phyloP scores from a whole-genome alignment of 2,329 filamentous ascomycete genomes.

The Pezicula radicicola region DNA sequence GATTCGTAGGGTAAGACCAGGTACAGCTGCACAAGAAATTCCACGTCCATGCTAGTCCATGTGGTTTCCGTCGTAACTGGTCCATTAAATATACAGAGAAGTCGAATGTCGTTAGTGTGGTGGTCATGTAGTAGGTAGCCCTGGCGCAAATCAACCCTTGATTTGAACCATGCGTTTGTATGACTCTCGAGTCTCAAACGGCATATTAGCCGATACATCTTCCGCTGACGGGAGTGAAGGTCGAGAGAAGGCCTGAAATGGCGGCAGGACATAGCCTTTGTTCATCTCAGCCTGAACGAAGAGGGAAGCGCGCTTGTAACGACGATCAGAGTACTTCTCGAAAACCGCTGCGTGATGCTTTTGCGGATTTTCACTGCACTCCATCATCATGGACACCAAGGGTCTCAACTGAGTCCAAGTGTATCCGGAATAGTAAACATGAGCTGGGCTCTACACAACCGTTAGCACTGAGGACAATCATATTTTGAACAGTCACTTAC shows the following conservation, averaged over 20 bases:
- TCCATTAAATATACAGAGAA: slow-evolving; percentile 30
- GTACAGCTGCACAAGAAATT: slow-evolving; percentile 17
- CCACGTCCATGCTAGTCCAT: slow-evolving; percentile 18
- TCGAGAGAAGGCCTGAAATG: slow-evolving; percentile 13
- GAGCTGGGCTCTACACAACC: slow-evolving; percentile 62
- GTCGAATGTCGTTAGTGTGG: slow-evolving; percentile 12
- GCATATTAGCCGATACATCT: slow-evolving; percentile 16
- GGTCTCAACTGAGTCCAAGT: slow-evolving; percentile 80
- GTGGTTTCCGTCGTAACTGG: slow-evolving; percentile 16
- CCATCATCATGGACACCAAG: slow-evolving; percentile 73
- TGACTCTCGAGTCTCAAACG: slow-evolving; percentile 20
- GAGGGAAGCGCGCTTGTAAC: slow-evolving; percentile 79
- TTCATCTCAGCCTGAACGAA: slow-evolving; percentile 75
- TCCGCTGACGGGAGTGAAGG: slow-evolving; percentile 22
- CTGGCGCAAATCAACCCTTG: slow-evolving; percentile 15
- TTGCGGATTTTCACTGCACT: slow-evolving; percentile 79
- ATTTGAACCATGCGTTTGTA: slow-evolving; percentile 25
- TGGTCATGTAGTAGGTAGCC: slow-evolving; percentile 3
- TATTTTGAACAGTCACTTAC: slow-evolving; percentile 49
- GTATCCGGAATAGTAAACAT: slow-evolving; percentile 93
- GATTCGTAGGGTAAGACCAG: slow-evolving; percentile 18
- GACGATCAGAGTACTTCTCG: slow-evolving; percentile 86
- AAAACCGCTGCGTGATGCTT: slow-evolving; percentile 85
- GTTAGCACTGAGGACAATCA: slow-evolving; percentile 8
- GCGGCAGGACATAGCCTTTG: slow-evolving; percentile 50